A percentile compares a stretch with the other conserved stretches of the same genome.
phyloP scores from a whole-genome alignment of 345 rosid species.

The Punica granatum region DNA sequence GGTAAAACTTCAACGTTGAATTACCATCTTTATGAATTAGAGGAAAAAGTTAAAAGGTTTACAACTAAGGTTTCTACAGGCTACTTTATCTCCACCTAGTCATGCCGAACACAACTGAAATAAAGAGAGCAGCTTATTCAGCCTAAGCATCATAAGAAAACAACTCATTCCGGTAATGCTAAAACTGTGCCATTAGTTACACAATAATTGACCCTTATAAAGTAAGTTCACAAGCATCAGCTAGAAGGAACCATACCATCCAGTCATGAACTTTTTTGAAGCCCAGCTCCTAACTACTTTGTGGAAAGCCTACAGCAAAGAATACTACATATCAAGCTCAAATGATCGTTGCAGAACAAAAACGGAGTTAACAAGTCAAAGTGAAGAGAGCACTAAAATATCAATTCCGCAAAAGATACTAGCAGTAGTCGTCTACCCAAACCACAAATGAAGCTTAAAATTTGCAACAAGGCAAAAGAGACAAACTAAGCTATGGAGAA shows the following conservation, averaged over 20 bases:
- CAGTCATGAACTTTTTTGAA: constrained; percentile 97
- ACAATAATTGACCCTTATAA: too few species aligned
- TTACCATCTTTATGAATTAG: not conserved
- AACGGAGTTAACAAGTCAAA: not conserved
- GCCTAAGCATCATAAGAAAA: not conserved
- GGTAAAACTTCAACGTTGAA: not conserved
- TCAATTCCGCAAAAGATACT: not conserved
- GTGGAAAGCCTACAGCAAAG: constrained; percentile 62
- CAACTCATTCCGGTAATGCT: not conserved
- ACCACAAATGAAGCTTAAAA: not conserved
- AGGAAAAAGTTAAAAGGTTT: not conserved
- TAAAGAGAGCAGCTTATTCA: not conserved
- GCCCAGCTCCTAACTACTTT: constrained; percentile 97
- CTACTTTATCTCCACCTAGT: not conserved
- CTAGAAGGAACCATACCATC: constrained; percentile 44
- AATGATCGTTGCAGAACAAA: not conserved
- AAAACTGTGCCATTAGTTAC: not conserved
- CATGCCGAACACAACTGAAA: not conserved
- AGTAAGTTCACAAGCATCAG: too few species aligned
- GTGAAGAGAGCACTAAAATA: not conserved
- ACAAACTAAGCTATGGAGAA: not conserved
- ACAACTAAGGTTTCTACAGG: not conserved
- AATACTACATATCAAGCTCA: not conserved
- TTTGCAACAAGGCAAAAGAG: not conserved
- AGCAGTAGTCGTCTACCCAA: not conserved